Conservation (phyloP, 805 yeast genomes). For the Wilhelminamyces savonicus region DNA sequence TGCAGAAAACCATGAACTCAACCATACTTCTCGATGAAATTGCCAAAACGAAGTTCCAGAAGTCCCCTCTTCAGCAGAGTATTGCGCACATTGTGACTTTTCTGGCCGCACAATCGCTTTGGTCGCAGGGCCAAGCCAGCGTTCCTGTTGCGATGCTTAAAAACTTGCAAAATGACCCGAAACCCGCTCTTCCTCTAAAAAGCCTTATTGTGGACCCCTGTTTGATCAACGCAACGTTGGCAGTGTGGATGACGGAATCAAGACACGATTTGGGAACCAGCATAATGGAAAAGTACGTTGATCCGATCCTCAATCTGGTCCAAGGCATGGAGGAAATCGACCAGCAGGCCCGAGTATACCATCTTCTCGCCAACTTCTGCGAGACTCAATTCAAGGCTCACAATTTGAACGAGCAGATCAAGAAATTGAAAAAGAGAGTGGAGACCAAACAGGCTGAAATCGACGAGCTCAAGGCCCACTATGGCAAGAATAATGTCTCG, state of each 20-base stretch:
- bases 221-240: constrained; percentile 39
- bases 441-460: constrained; percentile 40
- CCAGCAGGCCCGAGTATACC: constrained; percentile 43
- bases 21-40: constrained; percentile 39
- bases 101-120: constrained; percentile 55
- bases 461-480: constrained; percentile 40
- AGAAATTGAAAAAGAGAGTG: constrained; percentile 34
- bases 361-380: constrained; percentile 67
- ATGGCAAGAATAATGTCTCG: constrained; percentile 32
- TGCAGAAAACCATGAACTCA: constrained; percentile 48
- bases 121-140: constrained; percentile 55
- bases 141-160: constrained; percentile 53
- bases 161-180: constrained; percentile 6
- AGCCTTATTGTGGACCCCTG: constrained; percentile 12
- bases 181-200: constrained; percentile 6
- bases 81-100: neutral
- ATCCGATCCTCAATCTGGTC: constrained; percentile 29
- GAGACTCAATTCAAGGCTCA: constrained; percentile 51
- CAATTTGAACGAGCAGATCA: constrained; percentile 38
- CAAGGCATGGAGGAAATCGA: constrained; percentile 6
- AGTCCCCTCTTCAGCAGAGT: constrained; percentile 10
- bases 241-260: constrained; percentile 68
- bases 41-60: constrained; percentile 14
- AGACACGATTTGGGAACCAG: constrained; percentile 58
- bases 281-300: constrained; percentile 54